Percentiles rank a stretch among this genome's conserved stretches.
Conservation (phyloP, 2,329 filamentous ascomycete genomes). For the Aspergillus clavatus region DNA sequence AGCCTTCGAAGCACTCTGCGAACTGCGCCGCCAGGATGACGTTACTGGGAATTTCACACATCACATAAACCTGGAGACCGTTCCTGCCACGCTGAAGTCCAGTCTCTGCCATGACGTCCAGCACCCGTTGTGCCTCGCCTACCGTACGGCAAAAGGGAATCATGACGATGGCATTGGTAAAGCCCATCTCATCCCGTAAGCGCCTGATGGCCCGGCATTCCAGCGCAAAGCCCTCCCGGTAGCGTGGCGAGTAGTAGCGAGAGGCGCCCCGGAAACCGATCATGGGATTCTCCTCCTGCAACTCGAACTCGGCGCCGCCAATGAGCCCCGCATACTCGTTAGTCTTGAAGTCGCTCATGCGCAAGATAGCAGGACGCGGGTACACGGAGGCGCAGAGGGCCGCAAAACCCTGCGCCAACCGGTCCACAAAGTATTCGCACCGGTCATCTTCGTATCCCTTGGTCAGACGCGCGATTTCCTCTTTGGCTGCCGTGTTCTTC, state of each 20-base stretch:
- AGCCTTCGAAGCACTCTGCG: conserved; percentile 37
- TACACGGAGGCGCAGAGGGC: conserved; percentile 36
- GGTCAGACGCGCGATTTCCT: conserved; percentile 27
- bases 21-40: conserved; percentile 37
- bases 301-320: conserved; percentile 38
- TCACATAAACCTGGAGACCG: conserved; percentile 38
- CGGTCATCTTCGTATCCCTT: conserved; percentile 31
- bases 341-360: conserved; percentile 41
- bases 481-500: conserved; percentile 21
- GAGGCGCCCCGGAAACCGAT: conserved; percentile 41
- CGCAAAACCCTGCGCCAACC: conserved; percentile 34
- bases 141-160: conserved; percentile 38
- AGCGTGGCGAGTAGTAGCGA: conserved; percentile 39
- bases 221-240: conserved; percentile 38
- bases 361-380: conserved; percentile 37
- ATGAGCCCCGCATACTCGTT: conserved; percentile 41
- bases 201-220: conserved; percentile 38
- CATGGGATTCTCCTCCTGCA: conserved; percentile 40
- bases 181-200: conserved; percentile 36
- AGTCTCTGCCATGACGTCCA: conserved; percentile 35
- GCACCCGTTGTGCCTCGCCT: conserved; percentile 32
- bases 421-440: conserved; percentile 37
- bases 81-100: conserved; percentile 35
- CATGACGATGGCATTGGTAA: conserved; percentile 38
- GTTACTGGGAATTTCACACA: conserved; percentile 42